Evolutionary conservation across 2,329 filamentous ascomycete species (phyloP).

Genomic region (Xylaria sp.): DNA sequence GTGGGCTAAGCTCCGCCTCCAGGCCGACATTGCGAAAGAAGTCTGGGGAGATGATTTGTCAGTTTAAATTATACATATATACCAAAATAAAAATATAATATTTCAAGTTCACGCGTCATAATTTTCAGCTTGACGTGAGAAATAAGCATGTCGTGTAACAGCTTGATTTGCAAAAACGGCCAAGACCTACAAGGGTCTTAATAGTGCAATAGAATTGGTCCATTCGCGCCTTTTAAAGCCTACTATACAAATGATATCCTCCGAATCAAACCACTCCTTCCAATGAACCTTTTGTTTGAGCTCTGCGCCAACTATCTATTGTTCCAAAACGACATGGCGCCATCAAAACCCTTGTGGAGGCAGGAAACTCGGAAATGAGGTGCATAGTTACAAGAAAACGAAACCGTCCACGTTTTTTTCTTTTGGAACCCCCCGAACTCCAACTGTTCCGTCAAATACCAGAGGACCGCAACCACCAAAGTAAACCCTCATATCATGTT

Average conservation of each 20-base stretch:
- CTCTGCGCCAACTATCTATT: conserved; percentile 20
- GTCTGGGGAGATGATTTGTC: conserved; percentile 57
- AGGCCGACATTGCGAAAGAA: conserved; percentile 62
- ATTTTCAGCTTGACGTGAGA: no score
- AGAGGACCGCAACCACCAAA: neutral
- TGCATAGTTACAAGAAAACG: neutral
- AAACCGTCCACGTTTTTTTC: neutral
- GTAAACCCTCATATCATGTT: conserved; percentile 13
- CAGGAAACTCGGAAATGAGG: neutral
- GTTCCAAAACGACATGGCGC: neutral
- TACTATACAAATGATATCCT: conserved; percentile 24
- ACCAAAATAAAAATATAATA: neutral
- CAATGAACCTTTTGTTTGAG: conserved; percentile 9
- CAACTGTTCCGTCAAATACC: conserved; percentile 2
- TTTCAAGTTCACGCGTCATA: no score
- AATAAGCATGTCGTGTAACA: neutral
- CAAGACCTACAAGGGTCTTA: neutral
- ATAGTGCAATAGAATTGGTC: neutral
- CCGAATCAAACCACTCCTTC: conserved; percentile 1
- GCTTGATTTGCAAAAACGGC: neutral
- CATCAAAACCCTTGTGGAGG: neutral
- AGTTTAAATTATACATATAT: conserved; percentile 23
- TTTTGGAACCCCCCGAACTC: conserved; percentile 19
- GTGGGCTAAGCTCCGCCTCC: conserved; percentile 60
- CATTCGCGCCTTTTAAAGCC: conserved; percentile 8